These are phyloP conservation scores for Gremmenia infestans DNA, from an alignment of 2,329 filamentous ascomycete species.

Conservation along the genomic window DNA sequence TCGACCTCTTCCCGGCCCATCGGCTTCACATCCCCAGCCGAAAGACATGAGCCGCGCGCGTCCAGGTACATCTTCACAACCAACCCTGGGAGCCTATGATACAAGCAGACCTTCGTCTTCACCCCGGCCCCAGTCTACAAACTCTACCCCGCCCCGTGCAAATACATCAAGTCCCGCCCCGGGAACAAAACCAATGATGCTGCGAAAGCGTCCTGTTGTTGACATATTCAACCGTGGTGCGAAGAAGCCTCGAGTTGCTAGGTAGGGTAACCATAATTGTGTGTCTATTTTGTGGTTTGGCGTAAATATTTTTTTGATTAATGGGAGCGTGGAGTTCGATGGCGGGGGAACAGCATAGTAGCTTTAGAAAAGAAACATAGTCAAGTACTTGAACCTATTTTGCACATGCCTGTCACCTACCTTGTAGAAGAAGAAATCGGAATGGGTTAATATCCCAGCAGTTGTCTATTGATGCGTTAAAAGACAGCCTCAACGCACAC, in stretches of 20 bases:
- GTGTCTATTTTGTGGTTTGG: neutral
- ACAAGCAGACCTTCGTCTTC: neutral
- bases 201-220: slow-evolving; percentile 18
- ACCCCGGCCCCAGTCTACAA: neutral
- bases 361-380: neutral
- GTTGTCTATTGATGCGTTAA: too few species aligned
- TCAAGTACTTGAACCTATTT: neutral
- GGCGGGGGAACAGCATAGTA: neutral
- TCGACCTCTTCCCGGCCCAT: neutral
- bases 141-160: neutral
- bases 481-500: too few species aligned
- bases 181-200: slow-evolving; percentile 17
- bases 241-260: slow-evolving; percentile 15
- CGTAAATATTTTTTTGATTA: neutral
- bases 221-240: slow-evolving; percentile 25
- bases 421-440: too few species aligned
- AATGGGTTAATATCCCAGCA: too few species aligned
- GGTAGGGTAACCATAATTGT: neutral
- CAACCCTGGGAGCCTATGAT: slow-evolving; percentile 7
- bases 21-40: neutral
- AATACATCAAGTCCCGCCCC: slow-evolving; percentile 10
- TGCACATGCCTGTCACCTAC: neutral
- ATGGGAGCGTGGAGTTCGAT: neutral
- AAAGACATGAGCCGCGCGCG: neutral
- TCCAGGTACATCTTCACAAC: neutral